Base-by-base conservation (phyloP, 805 yeast genomes). In the Torulaspora maleeae region DNA sequence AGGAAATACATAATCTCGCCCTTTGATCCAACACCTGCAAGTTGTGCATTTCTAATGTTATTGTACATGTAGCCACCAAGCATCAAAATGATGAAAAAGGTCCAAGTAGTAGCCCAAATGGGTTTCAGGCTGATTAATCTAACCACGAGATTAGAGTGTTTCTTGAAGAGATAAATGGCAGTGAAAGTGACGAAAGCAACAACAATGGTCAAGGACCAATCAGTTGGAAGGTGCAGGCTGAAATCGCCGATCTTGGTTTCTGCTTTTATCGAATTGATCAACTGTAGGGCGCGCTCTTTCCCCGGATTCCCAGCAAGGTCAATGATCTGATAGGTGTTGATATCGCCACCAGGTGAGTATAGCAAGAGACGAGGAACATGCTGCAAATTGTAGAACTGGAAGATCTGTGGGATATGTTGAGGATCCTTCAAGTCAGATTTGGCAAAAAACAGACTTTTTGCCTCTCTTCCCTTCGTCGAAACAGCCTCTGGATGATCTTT, bases 31-130 rank as follows among this genome's bases (percentile, higher is more conserved):
- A 66, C 63, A 27, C 77, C 77, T 29, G 76, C 71, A 50, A 74
- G 70, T 25, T 75, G 89, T 5, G 82, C 74, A 30, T 77, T 76
- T 65, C 97, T 79, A 51, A 93, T 93, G 54, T 78, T 77, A 64
- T 88, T 90, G 76, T 80, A 93, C 99, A 93, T 93, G 68, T 89
- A 85, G 13, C 99, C 99, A 6, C 91, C 73, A 38, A 78, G 80
- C 72, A 90, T 86, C 54, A 89, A 68, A 48, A 90, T 70, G 29
- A 86, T 75, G 45, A 84, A 69, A n/a, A 86, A 71, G 3, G 86
- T 75, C 16, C 54, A 56, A 9, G 77, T 36, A 1, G 80, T 77
- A 36, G 86, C 83, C 97, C 98, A 93, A 32, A 86, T 59, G 39
- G 76, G 68, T 54, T 74, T 81, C 33, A 79, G 75, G 20, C 69